Evolutionary conservation across 176 grass and related monocot genomes (phyloP).

Genomic region (Ensete ventricosum): DNA sequence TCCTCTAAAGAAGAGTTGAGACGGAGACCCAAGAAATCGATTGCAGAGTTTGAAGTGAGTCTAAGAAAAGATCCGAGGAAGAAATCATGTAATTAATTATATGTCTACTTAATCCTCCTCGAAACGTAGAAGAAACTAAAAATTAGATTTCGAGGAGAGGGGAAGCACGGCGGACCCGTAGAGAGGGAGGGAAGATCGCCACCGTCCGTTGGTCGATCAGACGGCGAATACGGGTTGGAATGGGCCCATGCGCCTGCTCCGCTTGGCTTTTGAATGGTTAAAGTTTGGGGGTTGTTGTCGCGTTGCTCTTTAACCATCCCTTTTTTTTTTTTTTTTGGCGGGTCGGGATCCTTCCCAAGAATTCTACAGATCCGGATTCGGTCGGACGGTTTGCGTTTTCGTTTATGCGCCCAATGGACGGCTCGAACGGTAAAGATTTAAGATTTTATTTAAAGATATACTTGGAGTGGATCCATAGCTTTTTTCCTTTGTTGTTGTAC

Average conservation of each 20-base stretch:
- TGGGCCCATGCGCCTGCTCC: neutral
- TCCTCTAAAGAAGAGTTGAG: neutral
- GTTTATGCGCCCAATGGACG: no score
- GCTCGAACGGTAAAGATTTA: no score
- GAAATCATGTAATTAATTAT: neutral
- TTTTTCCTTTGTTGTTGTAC: no score
- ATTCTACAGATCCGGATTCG: no score
- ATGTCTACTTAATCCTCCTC: no score
- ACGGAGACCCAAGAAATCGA: neutral
- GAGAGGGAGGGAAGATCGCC: neutral
- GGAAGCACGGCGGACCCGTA: neutral
- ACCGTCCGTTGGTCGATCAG: neutral
- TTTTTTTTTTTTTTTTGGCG: neutral
- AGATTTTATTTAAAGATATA: no score
- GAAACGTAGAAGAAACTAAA: no score
- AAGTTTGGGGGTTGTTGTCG: conserved; percentile 2
- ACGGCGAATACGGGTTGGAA: neutral
- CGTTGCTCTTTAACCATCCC: neutral
- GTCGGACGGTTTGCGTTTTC: no score
- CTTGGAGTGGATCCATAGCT: no score
- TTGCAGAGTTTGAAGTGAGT: neutral
- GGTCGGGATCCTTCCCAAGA: neutral
- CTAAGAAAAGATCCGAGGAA: neutral
- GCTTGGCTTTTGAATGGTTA: neutral
- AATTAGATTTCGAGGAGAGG: neutral